Base-by-base conservation (phyloP, 805 yeast genomes). In the Deakozyma indianensis region DNA sequence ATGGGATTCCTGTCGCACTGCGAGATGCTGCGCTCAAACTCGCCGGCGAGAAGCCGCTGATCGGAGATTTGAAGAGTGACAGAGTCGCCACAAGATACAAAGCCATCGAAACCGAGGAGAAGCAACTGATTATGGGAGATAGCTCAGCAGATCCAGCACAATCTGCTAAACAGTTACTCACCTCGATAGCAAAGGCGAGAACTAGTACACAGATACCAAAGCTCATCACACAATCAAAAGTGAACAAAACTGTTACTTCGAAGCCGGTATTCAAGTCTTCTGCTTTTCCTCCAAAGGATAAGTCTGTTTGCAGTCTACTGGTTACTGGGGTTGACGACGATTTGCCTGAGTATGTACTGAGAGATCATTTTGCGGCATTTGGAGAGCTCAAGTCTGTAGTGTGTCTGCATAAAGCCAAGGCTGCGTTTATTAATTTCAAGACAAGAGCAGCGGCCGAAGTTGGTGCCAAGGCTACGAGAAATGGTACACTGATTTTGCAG, bases 11-110 rank as follows among this genome's bases (percentile, higher is more conserved):
- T 0, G 59, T 86, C 16, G 75, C 78, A 9, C 64, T 86, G 4
- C 68, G 96, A 51, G 96, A 88, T 55, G 78, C 85, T 1, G 83
- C 95, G 3, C 60, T 87, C 54, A 77, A 78, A 53, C 69, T 85
- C 71, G 80, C 88, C 1, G 80, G 79, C 15, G 65, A 70, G 15
- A 68, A 63, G 22, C 51, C 45, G 51, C 61, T 43, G 47, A 60
- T 55, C 25, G 64, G 64, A 1, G 54, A 59, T 23, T 68, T 75
- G 57, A 71, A 77, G 41, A 58, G 74, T 55, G 69, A 74, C 57
- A 68, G 73, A 29, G 66, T 77, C 53, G 68, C 77, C 45, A 74
- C 73, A 57, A 62, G 75, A 32, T 80, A 73, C 53, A 65, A 72
- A 44, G 81, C 83, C 2, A 68, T 71, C 48, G 70, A 74, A 46